These are phyloP conservation scores for Elaeis guineensis DNA, from an alignment of 176 grass and related monocot genomes.

Conservation along the genomic window DNA sequence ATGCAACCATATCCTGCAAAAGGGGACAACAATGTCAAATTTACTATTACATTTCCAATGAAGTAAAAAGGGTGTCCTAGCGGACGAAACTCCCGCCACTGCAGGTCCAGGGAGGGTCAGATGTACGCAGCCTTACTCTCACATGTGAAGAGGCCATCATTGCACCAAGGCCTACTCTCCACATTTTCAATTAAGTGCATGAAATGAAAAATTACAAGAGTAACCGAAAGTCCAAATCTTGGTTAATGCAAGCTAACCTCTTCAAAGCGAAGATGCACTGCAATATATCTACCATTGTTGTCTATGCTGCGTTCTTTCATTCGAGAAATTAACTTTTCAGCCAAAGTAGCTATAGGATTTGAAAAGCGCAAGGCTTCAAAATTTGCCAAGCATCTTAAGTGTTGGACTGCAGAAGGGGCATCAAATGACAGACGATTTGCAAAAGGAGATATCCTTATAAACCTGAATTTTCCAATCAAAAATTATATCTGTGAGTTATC, in stretches of 20 bases:
- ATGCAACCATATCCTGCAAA: conserved; percentile 99
- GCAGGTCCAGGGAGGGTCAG: background rate
- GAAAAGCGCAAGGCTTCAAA: conserved; percentile 95
- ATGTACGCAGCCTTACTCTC: background rate
- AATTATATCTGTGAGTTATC: too few relatives aligned
- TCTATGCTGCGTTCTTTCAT: conserved; percentile 65
- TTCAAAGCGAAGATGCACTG: conserved; percentile 97
- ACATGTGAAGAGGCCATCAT: too few relatives aligned
- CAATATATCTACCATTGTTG: conserved; percentile 78
- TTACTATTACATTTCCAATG: too few relatives aligned
- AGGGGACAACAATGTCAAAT: background rate
- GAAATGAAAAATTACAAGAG: background rate
- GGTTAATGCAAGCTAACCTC: conserved; percentile 53
- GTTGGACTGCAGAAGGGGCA: conserved; percentile 78
- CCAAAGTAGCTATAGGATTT: conserved; percentile 60
- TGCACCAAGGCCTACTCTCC: too few relatives aligned
- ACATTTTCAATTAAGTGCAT: too few relatives aligned
- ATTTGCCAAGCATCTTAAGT: conserved; percentile 85
- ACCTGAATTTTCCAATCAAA: conserved; percentile 24
- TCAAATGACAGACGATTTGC: conserved; percentile 88
- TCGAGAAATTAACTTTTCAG: conserved; percentile 75
- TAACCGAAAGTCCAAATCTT: conserved; percentile 1
- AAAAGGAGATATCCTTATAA: conserved; percentile 95
- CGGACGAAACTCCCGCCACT: background rate
- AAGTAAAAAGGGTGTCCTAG: too few relatives aligned